phyloP scores from a whole-genome alignment of 129 eudicot genomes.

The Chrysanthemum lavandulifolium region DNA sequence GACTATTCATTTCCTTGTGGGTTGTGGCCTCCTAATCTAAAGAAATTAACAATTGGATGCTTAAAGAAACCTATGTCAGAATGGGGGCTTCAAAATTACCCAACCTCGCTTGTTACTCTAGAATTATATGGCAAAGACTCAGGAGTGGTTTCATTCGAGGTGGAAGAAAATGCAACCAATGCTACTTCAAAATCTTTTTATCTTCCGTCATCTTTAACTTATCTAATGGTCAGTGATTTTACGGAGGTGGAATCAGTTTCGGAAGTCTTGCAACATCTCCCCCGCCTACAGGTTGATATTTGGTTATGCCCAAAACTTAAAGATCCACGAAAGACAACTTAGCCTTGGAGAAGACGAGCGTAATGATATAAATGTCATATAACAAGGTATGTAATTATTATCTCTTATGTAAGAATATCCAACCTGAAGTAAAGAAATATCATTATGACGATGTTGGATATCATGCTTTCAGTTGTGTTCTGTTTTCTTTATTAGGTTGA shows the following conservation, averaged over 20 bases:
- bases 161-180: background rate
- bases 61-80: constrained; percentile 2
- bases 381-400: no score
- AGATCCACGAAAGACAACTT: no score
- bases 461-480: no score
- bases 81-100: constrained; percentile 6
- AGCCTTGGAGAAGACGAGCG: no score
- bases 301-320: no score
- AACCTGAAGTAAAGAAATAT: no score
- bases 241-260: background rate
- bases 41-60: background rate
- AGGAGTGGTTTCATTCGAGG: background rate
- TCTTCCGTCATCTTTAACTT: background rate
- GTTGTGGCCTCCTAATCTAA: constrained; percentile 9
- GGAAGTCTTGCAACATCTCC: no score
- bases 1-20: constrained; percentile 7
- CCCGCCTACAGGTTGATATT: no score
- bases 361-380: no score
- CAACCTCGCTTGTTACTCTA: constrained; percentile 1
- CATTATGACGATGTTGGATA: no score
- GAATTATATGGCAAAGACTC: background rate
- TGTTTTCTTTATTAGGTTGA: no score
- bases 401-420: no score
- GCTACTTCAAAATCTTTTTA: background rate
- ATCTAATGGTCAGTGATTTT: fast-evolving